Evolutionary conservation across 495 filamentous ascomycete genomes (phyloP).

Genomic region (Penicillium desertorum): DNA sequence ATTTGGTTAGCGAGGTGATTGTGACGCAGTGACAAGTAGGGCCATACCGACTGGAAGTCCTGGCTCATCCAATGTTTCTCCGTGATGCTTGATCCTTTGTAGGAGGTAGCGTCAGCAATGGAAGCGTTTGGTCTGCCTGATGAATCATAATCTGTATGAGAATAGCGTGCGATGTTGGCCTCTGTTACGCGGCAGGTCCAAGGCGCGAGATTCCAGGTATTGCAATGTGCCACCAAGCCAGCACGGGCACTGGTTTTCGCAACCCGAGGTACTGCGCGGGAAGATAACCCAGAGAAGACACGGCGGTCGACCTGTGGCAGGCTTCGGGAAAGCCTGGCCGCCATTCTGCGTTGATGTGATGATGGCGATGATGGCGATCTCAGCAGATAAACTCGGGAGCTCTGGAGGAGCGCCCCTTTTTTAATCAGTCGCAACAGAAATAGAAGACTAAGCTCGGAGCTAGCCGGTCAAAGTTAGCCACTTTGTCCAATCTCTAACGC

Average conservation of each 20-base stretch:
- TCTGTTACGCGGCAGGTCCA: slow-evolving; percentile 9
- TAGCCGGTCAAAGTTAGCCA: neutral
- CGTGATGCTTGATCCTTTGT: slow-evolving; percentile 9
- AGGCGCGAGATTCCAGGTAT: slow-evolving; percentile 7
- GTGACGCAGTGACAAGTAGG: neutral
- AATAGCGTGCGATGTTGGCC: slow-evolving; percentile 10
- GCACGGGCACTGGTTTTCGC: neutral
- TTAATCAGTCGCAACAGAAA: neutral
- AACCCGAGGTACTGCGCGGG: neutral
- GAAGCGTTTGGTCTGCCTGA: neutral
- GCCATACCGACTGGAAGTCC: slow-evolving; percentile 3
- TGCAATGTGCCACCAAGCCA: slow-evolving; percentile 7
- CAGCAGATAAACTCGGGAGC: slow-evolving; percentile 3
- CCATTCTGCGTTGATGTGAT: slow-evolving; percentile 7
- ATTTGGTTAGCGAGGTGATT: slow-evolving; percentile 6
- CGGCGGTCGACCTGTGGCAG: slow-evolving; percentile 11
- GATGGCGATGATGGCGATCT: slow-evolving; percentile 1
- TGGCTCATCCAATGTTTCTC: slow-evolving; percentile 16
- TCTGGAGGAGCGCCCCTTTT: neutral
- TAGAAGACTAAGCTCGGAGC: neutral
- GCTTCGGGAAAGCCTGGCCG: slow-evolving; percentile 12
- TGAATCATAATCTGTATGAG: slow-evolving; percentile 11
- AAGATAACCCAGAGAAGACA: slow-evolving; percentile 5
- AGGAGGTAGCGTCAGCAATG: slow-evolving; percentile 2
- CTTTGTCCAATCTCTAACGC: no score